phyloP scores from a whole-genome alignment of 257 asterid genomes.

The Jasminum sambac region DNA sequence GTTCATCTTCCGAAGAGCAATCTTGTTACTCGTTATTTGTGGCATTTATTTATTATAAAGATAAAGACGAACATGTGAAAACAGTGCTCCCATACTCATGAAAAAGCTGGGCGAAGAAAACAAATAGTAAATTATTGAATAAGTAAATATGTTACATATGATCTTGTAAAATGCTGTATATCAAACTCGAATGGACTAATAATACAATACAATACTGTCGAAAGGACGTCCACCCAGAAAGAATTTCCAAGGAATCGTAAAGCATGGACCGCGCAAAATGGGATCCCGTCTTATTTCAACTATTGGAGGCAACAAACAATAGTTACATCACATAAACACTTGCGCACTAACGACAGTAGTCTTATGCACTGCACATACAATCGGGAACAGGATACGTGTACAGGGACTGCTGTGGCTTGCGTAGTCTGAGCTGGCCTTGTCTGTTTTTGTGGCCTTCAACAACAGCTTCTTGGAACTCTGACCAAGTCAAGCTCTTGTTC shows the following conservation, averaged over 20 bases:
- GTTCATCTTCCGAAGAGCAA: too few relatives aligned
- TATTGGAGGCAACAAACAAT: conserved; percentile 21
- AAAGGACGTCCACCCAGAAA: not conserved
- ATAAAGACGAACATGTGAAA: too few relatives aligned
- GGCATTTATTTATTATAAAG: too few relatives aligned
- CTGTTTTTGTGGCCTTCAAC: conserved; percentile 72
- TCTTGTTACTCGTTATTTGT: too few relatives aligned
- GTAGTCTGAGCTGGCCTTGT: conserved; percentile 79
- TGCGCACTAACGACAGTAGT: not conserved
- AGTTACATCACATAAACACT: not conserved
- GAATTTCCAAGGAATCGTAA: conserved; percentile 5
- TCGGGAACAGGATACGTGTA: conserved; percentile 94
- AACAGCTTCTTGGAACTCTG: conserved; percentile 67
- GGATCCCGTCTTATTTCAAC: conserved; percentile 25
- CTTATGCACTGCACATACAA: conserved; percentile 80
- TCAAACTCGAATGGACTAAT: not conserved
- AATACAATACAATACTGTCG: conserved; percentile 11
- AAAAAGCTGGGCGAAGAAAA: not conserved
- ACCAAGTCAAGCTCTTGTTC: conserved; percentile 76
- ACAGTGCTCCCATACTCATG: too few relatives aligned
- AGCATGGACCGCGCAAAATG: conserved; percentile 12
- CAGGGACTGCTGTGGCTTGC: conserved; percentile 72
- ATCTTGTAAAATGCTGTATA: not conserved
- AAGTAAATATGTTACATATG: not conserved
- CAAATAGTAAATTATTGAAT: not conserved